Evolutionary conservation across 441 rosid species (phyloP), one percentile per base, ranked within the genome.

Genomic region (Erodium trifolium): DNA sequence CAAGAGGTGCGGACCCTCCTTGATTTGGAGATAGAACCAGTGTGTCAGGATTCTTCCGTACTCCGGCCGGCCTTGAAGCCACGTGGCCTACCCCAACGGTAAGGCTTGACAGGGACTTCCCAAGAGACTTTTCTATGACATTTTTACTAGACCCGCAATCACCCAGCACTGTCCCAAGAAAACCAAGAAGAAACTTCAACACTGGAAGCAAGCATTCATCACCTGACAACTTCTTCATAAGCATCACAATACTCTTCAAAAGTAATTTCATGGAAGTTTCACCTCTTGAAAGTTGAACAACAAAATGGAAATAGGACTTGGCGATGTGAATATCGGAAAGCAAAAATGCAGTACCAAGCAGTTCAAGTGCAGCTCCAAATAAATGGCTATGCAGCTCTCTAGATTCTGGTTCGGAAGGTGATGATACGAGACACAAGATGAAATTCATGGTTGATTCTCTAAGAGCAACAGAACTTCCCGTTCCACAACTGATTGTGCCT

Each of bases 371-470:
- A 76, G 97, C 97, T 84, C 93, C 96, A 73, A 96, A 90, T 80
- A 96, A 79, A 89, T 83, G 96, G 80, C 76, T 71, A 66, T 86
- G 89, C 66, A 93, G 82, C 63, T 88, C 90, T 68, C 68, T 69
- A 7, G 79, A 73, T 70, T 76, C 84, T 64, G 76, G 68, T 72
- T 85, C 97, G 41, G 84, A 75, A 66, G 85, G 76, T 63, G 79
- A 78, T 66, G 93, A 83, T 63, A 86, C 80, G 67, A 96, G 87
- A 78, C 82, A 82, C 45, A 82, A 79, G 78, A 96, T 71, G 78
- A 96, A 93, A 81, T 73, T 90, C 87, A 85, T 86, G 68, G 96
- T 85, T 79, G 98, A 85, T 70, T 96, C 99, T 85, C 97, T 84
- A 66, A 89, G 82, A 73, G 88, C 72, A 72, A 76, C 75, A 69